phyloP scores from a whole-genome alignment of 139 green algal species.

The Chlamydomonas sp. region DNA sequence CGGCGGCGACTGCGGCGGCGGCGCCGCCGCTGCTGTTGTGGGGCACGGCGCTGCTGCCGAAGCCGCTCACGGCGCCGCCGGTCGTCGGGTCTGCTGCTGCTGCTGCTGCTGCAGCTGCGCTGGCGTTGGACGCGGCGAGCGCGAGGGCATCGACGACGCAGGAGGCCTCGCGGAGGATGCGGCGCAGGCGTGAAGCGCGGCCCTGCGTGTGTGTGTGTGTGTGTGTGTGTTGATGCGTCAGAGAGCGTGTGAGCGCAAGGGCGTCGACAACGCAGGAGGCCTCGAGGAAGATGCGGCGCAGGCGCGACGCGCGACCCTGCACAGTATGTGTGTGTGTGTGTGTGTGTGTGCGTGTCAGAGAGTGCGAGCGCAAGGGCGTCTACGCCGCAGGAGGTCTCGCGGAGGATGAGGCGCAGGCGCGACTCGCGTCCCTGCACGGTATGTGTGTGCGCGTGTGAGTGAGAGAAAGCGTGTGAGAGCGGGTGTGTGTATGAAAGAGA shows the following conservation, averaged over 20 bases:
- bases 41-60: not conserved
- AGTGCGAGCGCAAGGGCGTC: constrained; percentile 43
- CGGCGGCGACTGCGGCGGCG: constrained; percentile 9
- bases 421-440: constrained; percentile 50
- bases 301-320: constrained; percentile 51
- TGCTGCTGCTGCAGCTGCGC: not conserved
- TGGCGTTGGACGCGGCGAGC: constrained; percentile 15
- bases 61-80: not conserved
- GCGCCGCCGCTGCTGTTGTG: not conserved
- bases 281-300: constrained; percentile 47
- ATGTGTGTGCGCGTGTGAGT: too few species aligned
- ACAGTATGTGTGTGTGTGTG: too few species aligned
- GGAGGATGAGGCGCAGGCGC: constrained; percentile 50
- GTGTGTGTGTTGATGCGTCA: too few species aligned
- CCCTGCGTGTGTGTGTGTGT: too few species aligned
- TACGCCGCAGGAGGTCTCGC: constrained; percentile 33
- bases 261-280: constrained; percentile 35
- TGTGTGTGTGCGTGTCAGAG: too few species aligned
- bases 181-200: constrained; percentile 47
- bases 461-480: too few species aligned
- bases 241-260: constrained; percentile 42
- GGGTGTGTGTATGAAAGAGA: constrained; percentile 44
- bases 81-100: not conserved
- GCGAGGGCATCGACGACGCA: constrained; percentile 44
- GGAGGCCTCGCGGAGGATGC: constrained; percentile 42